phyloP scores from a whole-genome alignment of 371 early-diverging fungal species.

The Lichtheimia corymbifera region DNA sequence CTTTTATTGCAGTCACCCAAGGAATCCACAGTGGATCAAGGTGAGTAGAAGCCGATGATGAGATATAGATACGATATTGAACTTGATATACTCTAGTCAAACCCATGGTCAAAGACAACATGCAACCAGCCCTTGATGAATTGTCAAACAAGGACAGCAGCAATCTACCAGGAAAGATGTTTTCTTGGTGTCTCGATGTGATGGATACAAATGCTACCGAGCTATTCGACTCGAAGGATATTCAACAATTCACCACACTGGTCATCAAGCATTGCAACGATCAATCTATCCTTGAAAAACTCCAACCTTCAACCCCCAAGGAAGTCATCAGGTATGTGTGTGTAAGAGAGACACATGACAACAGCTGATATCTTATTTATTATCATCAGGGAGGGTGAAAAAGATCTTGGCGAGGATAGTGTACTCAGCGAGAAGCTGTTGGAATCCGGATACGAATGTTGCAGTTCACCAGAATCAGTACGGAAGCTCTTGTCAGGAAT shows the following conservation, averaged over 20 bases:
- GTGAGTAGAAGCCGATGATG: constrained; percentile 23
- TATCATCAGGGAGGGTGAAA: constrained; percentile 21
- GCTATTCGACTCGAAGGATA: constrained; percentile 16
- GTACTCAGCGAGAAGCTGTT: constrained; percentile 52
- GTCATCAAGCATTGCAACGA: constrained; percentile 17
- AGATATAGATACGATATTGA: neutral
- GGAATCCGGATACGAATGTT: constrained; percentile 63
- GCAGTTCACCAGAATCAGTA: constrained; percentile 46
- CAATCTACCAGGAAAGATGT: constrained; percentile 18
- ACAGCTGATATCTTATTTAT: neutral
- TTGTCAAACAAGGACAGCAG: neutral
- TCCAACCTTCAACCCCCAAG: constrained; percentile 10
- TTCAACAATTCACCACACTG: constrained; percentile 16
- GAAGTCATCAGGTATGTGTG: neutral
- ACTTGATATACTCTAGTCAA: neutral
- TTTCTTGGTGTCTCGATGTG: constrained; percentile 19
- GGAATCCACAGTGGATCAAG: constrained; percentile 46
- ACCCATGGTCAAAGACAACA: constrained; percentile 12
- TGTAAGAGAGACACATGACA: neutral
- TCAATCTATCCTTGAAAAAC: constrained; percentile 9
- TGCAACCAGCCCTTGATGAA: constrained; percentile 5
- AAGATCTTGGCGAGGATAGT: constrained; percentile 16
- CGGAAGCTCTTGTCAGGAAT: constrained; percentile 41
- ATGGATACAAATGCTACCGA: constrained; percentile 11
- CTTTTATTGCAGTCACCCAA: constrained; percentile 44